Evolutionary conservation across 2,329 filamentous ascomycete species (phyloP).

Genomic region (Amauroascus verrucosus): DNA sequence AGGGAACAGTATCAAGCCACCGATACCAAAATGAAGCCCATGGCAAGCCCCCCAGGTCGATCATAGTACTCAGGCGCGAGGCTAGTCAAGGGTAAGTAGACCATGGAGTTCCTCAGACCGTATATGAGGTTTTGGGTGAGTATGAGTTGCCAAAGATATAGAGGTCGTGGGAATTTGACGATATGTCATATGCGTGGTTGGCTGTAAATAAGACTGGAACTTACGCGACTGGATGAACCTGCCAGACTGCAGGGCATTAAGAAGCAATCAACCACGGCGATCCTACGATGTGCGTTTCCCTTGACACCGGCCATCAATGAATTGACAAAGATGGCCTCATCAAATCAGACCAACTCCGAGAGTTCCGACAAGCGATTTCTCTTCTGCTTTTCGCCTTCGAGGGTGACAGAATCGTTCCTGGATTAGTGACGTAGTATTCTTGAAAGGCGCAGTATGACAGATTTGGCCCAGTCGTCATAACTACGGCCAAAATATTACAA

Average conservation of each 20-base stretch:
- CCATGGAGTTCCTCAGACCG: constrained; percentile 31
- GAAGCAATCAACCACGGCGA: constrained; percentile 33
- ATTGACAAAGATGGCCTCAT: constrained; percentile 27
- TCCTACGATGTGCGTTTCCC: constrained; percentile 30
- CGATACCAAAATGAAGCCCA: constrained; percentile 33
- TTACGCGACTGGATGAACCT: background rate
- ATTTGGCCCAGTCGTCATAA: constrained; percentile 43
- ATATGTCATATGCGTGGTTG: too few species aligned
- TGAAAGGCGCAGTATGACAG: constrained; percentile 44
- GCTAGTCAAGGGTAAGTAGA: constrained; percentile 32
- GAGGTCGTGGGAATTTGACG: too few species aligned
- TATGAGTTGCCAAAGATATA: constrained; percentile 29
- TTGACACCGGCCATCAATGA: constrained; percentile 39
- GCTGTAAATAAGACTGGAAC: too few species aligned
- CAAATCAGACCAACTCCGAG: background rate
- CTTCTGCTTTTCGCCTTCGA: constrained; percentile 31
- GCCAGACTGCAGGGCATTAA: constrained; percentile 23
- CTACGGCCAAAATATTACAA: constrained; percentile 31
- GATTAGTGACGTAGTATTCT: constrained; percentile 35
- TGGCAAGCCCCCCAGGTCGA: constrained; percentile 27
- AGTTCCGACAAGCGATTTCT: background rate
- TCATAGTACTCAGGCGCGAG: constrained; percentile 34
- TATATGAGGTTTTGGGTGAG: constrained; percentile 31
- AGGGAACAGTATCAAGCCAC: constrained; percentile 32
- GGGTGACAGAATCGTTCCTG: constrained; percentile 32